Evolutionary conservation across 345 rosid species (phyloP).

Genomic region (Gynandropsis gynandra): DNA sequence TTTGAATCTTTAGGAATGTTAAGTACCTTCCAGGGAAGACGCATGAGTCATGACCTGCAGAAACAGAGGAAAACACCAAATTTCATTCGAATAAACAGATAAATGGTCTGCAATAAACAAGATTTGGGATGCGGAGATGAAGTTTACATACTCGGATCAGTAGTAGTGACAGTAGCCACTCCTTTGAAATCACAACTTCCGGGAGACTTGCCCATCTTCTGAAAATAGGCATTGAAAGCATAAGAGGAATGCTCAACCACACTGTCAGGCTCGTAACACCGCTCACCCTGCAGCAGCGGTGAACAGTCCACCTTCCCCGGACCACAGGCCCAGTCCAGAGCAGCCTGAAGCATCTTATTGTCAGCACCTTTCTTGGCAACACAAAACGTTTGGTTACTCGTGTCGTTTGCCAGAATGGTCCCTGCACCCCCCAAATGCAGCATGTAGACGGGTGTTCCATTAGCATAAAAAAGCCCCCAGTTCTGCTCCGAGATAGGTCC

Average conservation of each 20-base stretch:
- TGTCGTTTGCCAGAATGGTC: slow-evolving; percentile 77
- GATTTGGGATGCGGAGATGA: slow-evolving; percentile 3
- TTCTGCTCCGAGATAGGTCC: slow-evolving; percentile 72
- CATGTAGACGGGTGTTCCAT: slow-evolving; percentile 57
- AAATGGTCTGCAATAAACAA: neutral
- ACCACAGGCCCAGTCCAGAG: slow-evolving; percentile 99
- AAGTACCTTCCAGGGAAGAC: slow-evolving; percentile 71
- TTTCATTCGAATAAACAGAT: slow-evolving; percentile 8
- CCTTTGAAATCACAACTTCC: slow-evolving; percentile 97
- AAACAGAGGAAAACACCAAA: slow-evolving; percentile 9
- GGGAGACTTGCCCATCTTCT: slow-evolving; percentile 54
- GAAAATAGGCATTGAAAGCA: slow-evolving; percentile 91
- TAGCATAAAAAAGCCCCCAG: slow-evolving; percentile 87
- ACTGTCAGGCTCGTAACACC: slow-evolving; percentile 78
- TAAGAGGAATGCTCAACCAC: slow-evolving; percentile 69
- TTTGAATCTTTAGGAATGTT: slow-evolving; percentile 11
- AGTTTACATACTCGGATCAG: slow-evolving; percentile 73
- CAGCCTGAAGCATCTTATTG: slow-evolving; percentile 90
- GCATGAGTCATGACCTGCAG: slow-evolving; percentile 77
- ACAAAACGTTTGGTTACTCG: slow-evolving; percentile 95
- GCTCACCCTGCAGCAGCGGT: slow-evolving; percentile 61
- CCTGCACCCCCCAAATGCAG: slow-evolving; percentile 80
- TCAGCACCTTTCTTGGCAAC: slow-evolving; percentile 67
- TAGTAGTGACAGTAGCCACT: slow-evolving; percentile 75
- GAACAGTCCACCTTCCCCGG: slow-evolving; percentile 97